These are phyloP conservation scores for Neurospora sublineolata DNA, from an alignment of 495 filamentous ascomycete species.

Conservation along the genomic window DNA sequence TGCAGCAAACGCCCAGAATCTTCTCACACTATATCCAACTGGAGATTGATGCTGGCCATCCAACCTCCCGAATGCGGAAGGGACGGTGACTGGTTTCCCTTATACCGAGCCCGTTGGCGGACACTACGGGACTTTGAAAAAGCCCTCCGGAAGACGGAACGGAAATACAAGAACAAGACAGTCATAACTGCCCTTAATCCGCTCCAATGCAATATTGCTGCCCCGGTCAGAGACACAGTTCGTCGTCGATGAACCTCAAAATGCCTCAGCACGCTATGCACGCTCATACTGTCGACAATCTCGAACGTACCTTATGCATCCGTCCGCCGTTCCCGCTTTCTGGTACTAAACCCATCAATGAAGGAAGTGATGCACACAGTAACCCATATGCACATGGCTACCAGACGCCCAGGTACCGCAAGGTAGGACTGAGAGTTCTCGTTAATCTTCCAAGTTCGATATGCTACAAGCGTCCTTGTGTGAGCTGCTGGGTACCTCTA, in stretches of 20 bases:
- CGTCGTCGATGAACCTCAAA: slow-evolving; percentile 36
- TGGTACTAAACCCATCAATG: no score
- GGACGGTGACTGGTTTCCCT: slow-evolving; percentile 27
- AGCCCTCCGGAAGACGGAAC: slow-evolving; percentile 16
- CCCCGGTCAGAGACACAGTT: slow-evolving; percentile 29
- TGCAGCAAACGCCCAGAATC: no score
- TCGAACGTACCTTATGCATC: slow-evolving; percentile 11
- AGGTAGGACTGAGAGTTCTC: no score
- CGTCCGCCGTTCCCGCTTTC: no score
- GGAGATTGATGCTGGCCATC: no score
- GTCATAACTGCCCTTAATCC: slow-evolving; percentile 18
- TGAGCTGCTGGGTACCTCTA: no score
- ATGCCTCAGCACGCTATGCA: slow-evolving; percentile 21
- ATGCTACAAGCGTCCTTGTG: no score
- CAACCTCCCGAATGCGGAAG: background rate
- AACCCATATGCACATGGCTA: no score
- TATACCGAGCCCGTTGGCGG: slow-evolving; percentile 21
- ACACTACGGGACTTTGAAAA: slow-evolving; percentile 24
- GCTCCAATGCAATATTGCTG: slow-evolving; percentile 24
- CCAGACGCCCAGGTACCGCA: no score
- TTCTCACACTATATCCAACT: no score
- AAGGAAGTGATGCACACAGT: no score
- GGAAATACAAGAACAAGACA: slow-evolving; percentile 13
- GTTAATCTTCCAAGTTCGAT: no score
- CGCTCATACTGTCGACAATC: slow-evolving; percentile 16